Conservation (phyloP, 2,329 filamentous ascomycete species). For the Phaeosphaeria sp. region DNA sequence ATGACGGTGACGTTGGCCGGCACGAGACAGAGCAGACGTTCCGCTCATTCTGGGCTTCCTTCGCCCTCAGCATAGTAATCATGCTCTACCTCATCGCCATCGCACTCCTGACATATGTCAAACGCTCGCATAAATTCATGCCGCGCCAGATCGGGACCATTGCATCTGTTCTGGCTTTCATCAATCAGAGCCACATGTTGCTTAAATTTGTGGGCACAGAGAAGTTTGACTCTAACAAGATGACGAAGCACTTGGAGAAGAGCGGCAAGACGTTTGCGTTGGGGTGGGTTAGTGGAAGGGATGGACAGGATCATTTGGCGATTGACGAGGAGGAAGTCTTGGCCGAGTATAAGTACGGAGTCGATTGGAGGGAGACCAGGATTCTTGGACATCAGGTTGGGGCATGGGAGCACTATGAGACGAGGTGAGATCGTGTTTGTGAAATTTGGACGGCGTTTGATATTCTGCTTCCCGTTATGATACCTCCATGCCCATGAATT, state of each 20-base stretch:
- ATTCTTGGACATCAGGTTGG: constrained; percentile 39
- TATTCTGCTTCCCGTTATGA: too few species aligned
- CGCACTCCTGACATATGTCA: constrained; percentile 65
- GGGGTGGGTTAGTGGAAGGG: constrained; percentile 77
- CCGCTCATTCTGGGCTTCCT: constrained; percentile 70
- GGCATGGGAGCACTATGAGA: constrained; percentile 36
- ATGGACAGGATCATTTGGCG: constrained; percentile 76
- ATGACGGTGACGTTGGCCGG: not conserved
- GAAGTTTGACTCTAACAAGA: constrained; percentile 65
- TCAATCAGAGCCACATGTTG: constrained; percentile 82
- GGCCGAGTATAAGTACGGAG: constrained; percentile 69
- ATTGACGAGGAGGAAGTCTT: constrained; percentile 78
- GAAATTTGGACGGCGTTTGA: not conserved
- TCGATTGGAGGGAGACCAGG: constrained; percentile 44
- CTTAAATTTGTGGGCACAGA: constrained; percentile 76
- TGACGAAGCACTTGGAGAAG: constrained; percentile 66
- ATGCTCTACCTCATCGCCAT: constrained; percentile 69
- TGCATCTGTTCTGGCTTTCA: constrained; percentile 75
- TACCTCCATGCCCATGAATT: too few species aligned
- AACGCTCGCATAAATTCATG: constrained; percentile 72
- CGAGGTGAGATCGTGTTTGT: not conserved
- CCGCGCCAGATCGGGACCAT: constrained; percentile 82
- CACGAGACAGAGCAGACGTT: constrained; percentile 53
- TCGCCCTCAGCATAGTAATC: constrained; percentile 67
- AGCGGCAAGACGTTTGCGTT: constrained; percentile 74